phyloP scores from a whole-genome alignment of 2,329 filamentous ascomycete species.

The Penicillium occitanis region DNA sequence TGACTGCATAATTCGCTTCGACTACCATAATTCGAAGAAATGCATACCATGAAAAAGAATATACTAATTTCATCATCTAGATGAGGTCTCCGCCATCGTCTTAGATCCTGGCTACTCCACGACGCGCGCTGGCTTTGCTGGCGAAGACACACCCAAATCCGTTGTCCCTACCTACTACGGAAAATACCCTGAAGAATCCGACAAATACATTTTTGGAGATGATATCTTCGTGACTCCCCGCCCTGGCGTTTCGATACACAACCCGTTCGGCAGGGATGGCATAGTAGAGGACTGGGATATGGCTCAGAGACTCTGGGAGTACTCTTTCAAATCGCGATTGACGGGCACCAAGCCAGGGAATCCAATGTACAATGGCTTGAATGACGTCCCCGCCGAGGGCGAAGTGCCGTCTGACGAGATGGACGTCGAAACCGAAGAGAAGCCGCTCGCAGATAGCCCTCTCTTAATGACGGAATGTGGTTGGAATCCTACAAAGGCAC shows the following conservation, averaged over 20 bases:
- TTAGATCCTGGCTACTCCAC: conserved; percentile 92
- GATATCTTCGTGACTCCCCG: conserved; percentile 80
- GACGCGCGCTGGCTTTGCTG: conserved; percentile 92
- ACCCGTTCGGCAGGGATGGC: conserved; percentile 86
- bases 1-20: too few relatives aligned
- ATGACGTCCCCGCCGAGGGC: conserved; percentile 59
- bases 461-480: conserved; percentile 90
- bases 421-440: conserved; percentile 66
- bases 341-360: conserved; percentile 72
- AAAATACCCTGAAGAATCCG: conserved; percentile 54
- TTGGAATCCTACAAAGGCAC: conserved; percentile 83
- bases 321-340: conserved; percentile 83
- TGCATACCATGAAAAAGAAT: too few relatives aligned
- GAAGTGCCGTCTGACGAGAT: conserved; percentile 58
- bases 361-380: conserved; percentile 74
- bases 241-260: conserved; percentile 76
- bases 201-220: conserved; percentile 76
- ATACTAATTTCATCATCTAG: conserved; percentile 47
- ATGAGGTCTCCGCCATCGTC: conserved; percentile 95
- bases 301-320: conserved; percentile 86
- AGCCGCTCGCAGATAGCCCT: conserved; percentile 83
- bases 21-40: background rate
- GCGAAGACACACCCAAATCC: conserved; percentile 95
- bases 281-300: conserved; percentile 96
- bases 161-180: conserved; percentile 91